A percentile compares a stretch with the other conserved stretches of the same genome.
Evolutionary conservation across 1,284 basidiomycete species (phyloP).

Genomic region (Blastosporella zonata): DNA sequence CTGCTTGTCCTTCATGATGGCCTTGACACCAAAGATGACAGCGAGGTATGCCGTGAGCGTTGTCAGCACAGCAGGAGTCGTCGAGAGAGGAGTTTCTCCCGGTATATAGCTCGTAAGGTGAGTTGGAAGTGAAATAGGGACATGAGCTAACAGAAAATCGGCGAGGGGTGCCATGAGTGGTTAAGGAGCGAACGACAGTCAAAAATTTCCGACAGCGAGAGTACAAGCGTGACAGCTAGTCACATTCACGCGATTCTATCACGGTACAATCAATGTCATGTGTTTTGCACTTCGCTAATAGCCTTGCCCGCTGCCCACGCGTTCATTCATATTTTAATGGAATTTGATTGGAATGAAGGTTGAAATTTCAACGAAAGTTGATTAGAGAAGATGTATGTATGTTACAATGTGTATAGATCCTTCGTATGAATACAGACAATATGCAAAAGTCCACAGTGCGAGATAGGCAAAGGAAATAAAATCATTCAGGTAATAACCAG

Average conservation of each 20-base stretch:
- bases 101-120: constrained; percentile 68
- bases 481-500: constrained; percentile 50
- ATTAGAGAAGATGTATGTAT: constrained; percentile 2
- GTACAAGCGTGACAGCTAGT: constrained; percentile 10
- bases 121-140: constrained; percentile 56
- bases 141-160: constrained; percentile 59
- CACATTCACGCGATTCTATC: constrained; percentile 13
- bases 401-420: constrained; percentile 11
- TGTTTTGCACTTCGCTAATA: constrained; percentile 9
- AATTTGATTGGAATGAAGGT: too few relatives aligned
- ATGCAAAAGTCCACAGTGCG: constrained; percentile 6
- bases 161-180: constrained; percentile 68
- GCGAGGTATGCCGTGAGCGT: constrained; percentile 81
- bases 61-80: constrained; percentile 66
- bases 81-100: constrained; percentile 80
- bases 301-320: background rate
- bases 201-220: constrained; percentile 14
- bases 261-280: constrained; percentile 3
- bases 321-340: too few relatives aligned
- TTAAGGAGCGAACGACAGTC: constrained; percentile 24
- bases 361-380: too few relatives aligned
- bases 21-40: constrained; percentile 85
- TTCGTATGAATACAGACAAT: constrained; percentile 8
- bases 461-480: background rate
- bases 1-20: constrained; percentile 78